phyloP scores from a whole-genome alignment of 148 eudicot species.

The Suaeda aralocaspica region DNA sequence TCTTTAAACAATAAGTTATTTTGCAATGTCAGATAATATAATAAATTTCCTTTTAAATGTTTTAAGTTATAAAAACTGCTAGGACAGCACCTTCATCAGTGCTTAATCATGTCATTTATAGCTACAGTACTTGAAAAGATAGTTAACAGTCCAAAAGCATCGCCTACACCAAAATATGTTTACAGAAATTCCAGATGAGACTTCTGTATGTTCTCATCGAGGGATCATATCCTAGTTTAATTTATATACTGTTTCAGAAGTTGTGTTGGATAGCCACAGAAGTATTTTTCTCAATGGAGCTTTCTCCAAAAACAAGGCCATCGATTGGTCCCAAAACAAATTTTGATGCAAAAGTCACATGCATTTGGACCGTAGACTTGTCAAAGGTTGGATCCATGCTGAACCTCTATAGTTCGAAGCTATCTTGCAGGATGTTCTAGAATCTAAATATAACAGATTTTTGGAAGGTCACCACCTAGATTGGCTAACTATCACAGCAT shows the following conservation, averaged over 20 bases:
- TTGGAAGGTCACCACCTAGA: background rate
- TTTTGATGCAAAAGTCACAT: background rate
- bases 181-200: background rate
- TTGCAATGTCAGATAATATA: background rate
- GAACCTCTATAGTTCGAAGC: background rate
- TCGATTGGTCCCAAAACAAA: background rate
- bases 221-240: background rate
- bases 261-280: background rate
- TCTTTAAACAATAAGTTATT: background rate
- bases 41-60: too few relatives aligned
- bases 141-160: background rate
- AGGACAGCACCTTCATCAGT: background rate
- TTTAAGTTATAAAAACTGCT: background rate
- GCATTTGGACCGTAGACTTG: background rate
- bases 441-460: background rate
- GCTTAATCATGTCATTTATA: background rate
- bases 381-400: background rate
- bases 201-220: background rate
- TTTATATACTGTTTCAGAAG: background rate
- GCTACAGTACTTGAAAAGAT: background rate
- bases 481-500: background rate
- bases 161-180: background rate
- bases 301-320: background rate
- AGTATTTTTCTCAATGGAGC: background rate
- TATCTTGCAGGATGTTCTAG: background rate